Percentiles rank a stretch among this genome's conserved stretches.
These are phyloP conservation scores for Gloeopeniophorella convolvens DNA, from an alignment of 768 basidiomycete species.

Conservation along the genomic window DNA sequence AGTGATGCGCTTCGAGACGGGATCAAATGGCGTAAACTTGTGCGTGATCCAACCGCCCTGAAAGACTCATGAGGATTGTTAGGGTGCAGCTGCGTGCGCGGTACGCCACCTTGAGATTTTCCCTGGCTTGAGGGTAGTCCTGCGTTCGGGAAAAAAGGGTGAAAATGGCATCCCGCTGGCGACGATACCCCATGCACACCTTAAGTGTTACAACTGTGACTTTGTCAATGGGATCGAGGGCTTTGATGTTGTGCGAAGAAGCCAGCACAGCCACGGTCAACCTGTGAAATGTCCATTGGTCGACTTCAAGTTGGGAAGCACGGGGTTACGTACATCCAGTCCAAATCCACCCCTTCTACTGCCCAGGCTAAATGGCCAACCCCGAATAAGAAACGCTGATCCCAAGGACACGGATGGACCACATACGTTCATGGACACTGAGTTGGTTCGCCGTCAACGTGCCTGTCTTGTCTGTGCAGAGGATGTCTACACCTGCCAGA, in stretches of 20 bases:
- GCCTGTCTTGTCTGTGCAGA: constrained; percentile 40
- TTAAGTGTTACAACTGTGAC: constrained; percentile 39
- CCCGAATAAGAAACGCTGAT: not conserved
- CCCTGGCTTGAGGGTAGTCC: constrained; percentile 40
- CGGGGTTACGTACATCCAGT: constrained; percentile 24
- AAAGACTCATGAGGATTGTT: constrained; percentile 23
- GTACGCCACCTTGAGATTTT: constrained; percentile 23
- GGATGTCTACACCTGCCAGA: constrained; percentile 43
- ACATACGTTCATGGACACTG: constrained; percentile 35
- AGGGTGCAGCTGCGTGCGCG: not conserved
- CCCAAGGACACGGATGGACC: not conserved
- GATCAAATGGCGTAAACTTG: constrained; percentile 44
- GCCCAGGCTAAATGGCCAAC: constrained; percentile 15
- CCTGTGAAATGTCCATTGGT: constrained; percentile 11
- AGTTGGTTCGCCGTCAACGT: constrained; percentile 46
- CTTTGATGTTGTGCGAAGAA: constrained; percentile 40
- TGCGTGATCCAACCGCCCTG: constrained; percentile 37
- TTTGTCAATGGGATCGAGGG: constrained; percentile 43
- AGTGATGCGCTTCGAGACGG: constrained; percentile 45
- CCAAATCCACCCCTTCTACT: constrained; percentile 25
- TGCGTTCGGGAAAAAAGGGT: constrained; percentile 3
- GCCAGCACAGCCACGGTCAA: constrained; percentile 39
- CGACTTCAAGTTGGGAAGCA: not conserved
- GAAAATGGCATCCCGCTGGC: no score
- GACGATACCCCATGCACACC: constrained; percentile 18